These are phyloP conservation scores for Pseudocercospora pini-densiflorae DNA, from an alignment of 2,329 filamentous ascomycete genomes.

Conservation along the genomic window DNA sequence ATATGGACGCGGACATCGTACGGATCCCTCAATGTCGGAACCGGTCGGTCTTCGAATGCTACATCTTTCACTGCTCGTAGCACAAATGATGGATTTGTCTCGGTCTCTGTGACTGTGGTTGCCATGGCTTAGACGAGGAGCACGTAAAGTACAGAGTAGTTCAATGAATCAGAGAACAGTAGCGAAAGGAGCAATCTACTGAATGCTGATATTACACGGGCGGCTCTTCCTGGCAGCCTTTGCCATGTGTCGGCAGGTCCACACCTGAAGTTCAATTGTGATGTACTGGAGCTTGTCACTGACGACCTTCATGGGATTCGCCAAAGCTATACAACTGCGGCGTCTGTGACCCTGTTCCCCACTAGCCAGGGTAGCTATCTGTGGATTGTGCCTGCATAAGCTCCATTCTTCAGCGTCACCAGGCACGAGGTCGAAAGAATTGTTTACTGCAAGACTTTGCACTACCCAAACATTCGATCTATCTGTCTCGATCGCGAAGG, in stretches of 20 bases:
- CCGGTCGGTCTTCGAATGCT: slow-evolving; percentile 72
- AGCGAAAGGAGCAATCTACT: not conserved
- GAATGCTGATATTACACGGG: not conserved
- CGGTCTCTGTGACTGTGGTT: not conserved
- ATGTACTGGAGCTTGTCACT: not conserved
- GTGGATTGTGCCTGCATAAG: slow-evolving; percentile 13
- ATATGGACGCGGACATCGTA: slow-evolving; percentile 79
- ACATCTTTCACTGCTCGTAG: slow-evolving; percentile 75
- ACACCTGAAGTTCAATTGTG: not conserved
- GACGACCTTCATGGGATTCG: not conserved
- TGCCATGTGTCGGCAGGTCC: not conserved
- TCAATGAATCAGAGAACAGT: not conserved
- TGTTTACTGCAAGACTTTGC: not conserved
- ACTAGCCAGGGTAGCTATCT: not conserved
- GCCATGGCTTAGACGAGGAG: not conserved
- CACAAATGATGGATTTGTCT: slow-evolving; percentile 79
- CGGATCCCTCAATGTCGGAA: slow-evolving; percentile 64
- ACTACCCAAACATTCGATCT: not conserved
- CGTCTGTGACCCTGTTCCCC: slow-evolving; percentile 9
- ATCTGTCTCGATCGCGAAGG: too few relatives aligned
- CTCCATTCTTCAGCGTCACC: not conserved
- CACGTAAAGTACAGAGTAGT: not conserved
- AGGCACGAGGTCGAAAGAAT: slow-evolving; percentile 9
- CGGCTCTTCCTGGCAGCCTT: not conserved
- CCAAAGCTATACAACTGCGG: slow-evolving; percentile 1